A percentile compares a stretch with the other conserved stretches of the same genome.
These are phyloP conservation scores for Echium plantagineum DNA, from an alignment of 257 asterid species.

Conservation along the genomic window DNA sequence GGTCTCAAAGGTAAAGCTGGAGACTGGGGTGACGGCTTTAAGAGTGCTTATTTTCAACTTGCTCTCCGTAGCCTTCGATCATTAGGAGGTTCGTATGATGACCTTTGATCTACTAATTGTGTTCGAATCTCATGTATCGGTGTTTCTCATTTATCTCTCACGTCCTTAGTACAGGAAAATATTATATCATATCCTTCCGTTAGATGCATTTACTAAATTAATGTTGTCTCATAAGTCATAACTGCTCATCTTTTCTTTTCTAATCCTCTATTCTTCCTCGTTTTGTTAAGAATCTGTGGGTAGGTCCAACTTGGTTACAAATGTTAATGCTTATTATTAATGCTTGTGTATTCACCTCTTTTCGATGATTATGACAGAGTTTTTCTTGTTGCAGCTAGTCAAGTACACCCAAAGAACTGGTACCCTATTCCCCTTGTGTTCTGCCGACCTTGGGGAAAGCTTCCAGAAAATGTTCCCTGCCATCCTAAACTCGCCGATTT, in stretches of 20 bases:
- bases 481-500: slow-evolving; percentile 99
- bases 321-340: too few species aligned
- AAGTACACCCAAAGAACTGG: slow-evolving; percentile 98
- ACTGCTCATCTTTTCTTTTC: too few species aligned
- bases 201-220: too few species aligned
- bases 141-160: not conserved
- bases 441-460: slow-evolving; percentile 99
- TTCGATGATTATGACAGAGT: not conserved
- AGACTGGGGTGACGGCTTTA: slow-evolving; percentile 99
- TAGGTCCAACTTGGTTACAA: too few species aligned
- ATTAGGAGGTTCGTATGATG: slow-evolving; percentile 71
- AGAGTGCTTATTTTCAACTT: slow-evolving; percentile 99
- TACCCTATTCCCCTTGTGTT: slow-evolving; percentile 92
- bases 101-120: not conserved
- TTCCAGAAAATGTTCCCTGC: slow-evolving; percentile 96
- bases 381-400: slow-evolving; percentile 51
- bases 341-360: not conserved
- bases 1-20: slow-evolving; percentile 98
- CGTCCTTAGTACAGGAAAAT: too few species aligned
- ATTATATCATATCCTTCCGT: too few species aligned
- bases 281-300: too few species aligned
- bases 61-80: slow-evolving; percentile 98
- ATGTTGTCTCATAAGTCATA: too few species aligned
- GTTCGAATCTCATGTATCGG: not conserved
- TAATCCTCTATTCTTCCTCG: too few species aligned